phyloP scores from a whole-genome alignment of 345 rosid genomes.

The Mercurialis annua region DNA sequence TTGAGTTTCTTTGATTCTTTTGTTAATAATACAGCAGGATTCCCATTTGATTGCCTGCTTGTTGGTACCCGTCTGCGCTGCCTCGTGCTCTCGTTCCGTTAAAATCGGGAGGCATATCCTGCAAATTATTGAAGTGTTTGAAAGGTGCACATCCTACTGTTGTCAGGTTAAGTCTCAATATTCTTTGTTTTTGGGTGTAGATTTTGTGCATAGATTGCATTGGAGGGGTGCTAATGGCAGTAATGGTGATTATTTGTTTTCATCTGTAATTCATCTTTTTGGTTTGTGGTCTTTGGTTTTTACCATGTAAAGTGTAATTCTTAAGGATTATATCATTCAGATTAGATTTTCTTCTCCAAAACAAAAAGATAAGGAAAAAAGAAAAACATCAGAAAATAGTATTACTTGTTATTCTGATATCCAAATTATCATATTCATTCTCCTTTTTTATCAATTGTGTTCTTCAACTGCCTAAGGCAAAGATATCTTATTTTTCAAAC shows the following conservation, averaged over 20 bases:
- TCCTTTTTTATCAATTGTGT: not conserved
- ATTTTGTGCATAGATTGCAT: conserved; percentile 1
- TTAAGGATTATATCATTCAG: not conserved
- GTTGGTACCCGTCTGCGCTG: conserved; percentile 3
- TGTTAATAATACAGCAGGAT: conserved; percentile 53
- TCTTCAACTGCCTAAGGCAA: no score
- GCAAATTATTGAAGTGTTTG: not conserved
- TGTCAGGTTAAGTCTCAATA: not conserved
- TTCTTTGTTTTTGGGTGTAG: not conserved
- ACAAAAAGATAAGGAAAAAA: not conserved
- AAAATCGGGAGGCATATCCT: not conserved
- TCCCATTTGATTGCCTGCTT: conserved; percentile 27
- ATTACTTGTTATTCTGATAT: not conserved
- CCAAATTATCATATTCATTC: not conserved
- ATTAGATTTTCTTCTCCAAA: not conserved
- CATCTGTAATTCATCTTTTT: conserved; percentile 21
- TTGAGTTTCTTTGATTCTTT: conserved; percentile 50
- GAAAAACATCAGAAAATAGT: not conserved
- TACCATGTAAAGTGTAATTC: conserved; percentile 17
- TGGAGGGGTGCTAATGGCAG: conserved; percentile 7
- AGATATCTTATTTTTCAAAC: no score
- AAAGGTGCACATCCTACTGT: not conserved
- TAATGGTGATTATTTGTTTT: conserved; percentile 11
- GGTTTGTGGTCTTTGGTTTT: conserved; percentile 7
- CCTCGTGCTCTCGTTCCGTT: not conserved